Conservation (phyloP, 768 basidiomycete species). For the Hortiboletus flavorubellus region DNA sequence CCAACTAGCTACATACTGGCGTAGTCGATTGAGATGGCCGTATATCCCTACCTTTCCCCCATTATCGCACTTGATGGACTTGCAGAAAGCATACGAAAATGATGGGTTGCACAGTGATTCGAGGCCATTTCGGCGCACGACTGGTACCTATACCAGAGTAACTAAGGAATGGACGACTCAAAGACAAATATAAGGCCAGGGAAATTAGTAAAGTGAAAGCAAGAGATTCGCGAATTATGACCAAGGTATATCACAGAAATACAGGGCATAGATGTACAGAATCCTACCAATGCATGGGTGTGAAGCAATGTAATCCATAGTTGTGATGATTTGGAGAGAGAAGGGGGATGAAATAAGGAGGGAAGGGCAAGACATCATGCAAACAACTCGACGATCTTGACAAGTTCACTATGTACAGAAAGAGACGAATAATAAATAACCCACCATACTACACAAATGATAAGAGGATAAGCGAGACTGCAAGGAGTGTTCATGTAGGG, state of each 20-base stretch:
- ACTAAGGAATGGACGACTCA: conserved; percentile 11
- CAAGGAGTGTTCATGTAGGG: conserved; percentile 6
- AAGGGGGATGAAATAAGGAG: not conserved
- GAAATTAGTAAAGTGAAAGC: conserved; percentile 13
- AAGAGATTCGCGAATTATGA: conserved; percentile 10
- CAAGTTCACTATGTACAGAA: conserved; percentile 1
- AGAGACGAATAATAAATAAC: conserved; percentile 1
- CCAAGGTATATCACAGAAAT: conserved; percentile 8
- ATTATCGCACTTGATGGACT: not conserved
- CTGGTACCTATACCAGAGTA: conserved; percentile 19
- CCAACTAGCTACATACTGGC: conserved; percentile 21
- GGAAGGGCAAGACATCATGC: not conserved
- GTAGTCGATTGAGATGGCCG: not conserved
- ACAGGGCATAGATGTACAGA: conserved; percentile 17
- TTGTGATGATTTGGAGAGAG: conserved; percentile 2
- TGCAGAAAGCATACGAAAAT: conserved; percentile 1
- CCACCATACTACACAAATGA: conserved; percentile 13
- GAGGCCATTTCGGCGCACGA: conserved; percentile 7
- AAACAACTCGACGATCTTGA: not conserved
- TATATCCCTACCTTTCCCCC: conserved; percentile 7
- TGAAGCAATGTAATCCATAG: conserved; percentile 8
- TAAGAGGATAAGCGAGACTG: not conserved
- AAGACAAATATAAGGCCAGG: conserved; percentile 1
- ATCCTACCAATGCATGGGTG: conserved; percentile 23
- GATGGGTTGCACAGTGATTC: conserved; percentile 9